Percentiles rank a stretch among this genome's conserved stretches.
Conservation (phyloP, 2,329 filamentous ascomycete genomes). For the Colletotrichum sp. region DNA sequence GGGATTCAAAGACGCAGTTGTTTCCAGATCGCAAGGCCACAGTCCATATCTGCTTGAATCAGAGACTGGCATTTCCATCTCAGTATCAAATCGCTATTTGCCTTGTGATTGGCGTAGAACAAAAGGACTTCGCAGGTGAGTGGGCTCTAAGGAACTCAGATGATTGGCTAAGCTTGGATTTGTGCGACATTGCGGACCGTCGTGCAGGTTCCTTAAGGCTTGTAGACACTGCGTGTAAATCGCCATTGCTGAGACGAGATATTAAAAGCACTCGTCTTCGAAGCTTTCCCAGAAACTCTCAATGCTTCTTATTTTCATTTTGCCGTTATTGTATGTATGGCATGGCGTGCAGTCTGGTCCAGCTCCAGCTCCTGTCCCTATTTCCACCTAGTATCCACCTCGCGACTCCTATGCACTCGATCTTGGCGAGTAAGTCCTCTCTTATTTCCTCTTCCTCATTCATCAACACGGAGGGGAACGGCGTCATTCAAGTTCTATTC, state of each 20-base stretch:
- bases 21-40: not conserved
- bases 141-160: not conserved
- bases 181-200: not conserved
- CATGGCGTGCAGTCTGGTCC: too few relatives aligned
- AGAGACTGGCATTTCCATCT: not conserved
- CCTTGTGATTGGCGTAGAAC: not conserved
- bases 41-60: not conserved
- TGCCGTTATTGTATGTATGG: too few relatives aligned
- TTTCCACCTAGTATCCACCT: too few relatives aligned
- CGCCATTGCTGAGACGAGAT: not conserved
- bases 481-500: too few relatives aligned
- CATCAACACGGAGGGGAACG: too few relatives aligned
- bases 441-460: too few relatives aligned
- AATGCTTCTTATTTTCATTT: not conserved
- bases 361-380: too few relatives aligned
- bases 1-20: fast-evolving
- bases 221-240: not conserved
- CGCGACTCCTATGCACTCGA: too few relatives aligned
- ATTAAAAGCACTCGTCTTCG: not conserved
- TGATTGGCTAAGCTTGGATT: not conserved
- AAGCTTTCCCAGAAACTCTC: too few relatives aligned
- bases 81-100: not conserved
- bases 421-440: too few relatives aligned
- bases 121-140: not conserved
- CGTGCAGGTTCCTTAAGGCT: not conserved